Evolutionary conservation across 345 rosid genomes (phyloP), one percentile per base, ranked within the genome.

Genomic region (Excoecaria agallocha): DNA sequence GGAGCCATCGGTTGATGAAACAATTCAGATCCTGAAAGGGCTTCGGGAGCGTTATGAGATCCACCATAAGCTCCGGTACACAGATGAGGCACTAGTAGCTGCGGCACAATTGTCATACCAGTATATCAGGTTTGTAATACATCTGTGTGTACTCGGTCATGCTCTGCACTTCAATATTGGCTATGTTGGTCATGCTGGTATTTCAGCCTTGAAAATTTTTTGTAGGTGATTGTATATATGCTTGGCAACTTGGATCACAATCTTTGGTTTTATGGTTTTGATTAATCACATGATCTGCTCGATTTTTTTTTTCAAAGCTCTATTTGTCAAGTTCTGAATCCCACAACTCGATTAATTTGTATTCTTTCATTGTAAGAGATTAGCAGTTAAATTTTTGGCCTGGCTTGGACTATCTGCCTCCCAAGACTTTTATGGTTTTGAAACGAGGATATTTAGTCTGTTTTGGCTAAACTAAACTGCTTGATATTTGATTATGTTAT

Each of bases 101-200:
- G 99, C 99, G 79, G 98, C 98, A 0, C 94, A 86, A 58, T 79
- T 96, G 83, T 91, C 99, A 48, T 91, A 96, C 84, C 99, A 93
- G 78, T 96, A 96, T 74, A 96, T 96, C 85, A 96, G 99, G 99
- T 89, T 57, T 68, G 72, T 56, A 30, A 43, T 63, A 39, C 35
- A 57, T 59, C 7, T 5, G 39, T 0, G 25, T 24, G 22, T 67
- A 17, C 39, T 13, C n/a, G 3, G 70, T 3, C 52, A 0, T 46
- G 49, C 19, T 75, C 30, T 51, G 67, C 20, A 46, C 30, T 39
- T 56, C 4, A 15, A 41, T 63, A 10, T 55, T 10, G 63, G 10
- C 19, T 5, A 5, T 55, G 59, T 55, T 55, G 25, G 24, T 55
- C 10, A 41, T 19, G 22, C 59, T 55, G 25, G 59, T 55, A 43